A percentile compares a stretch with the other conserved stretches of the same genome.
These are phyloP conservation scores for Chrysanthemum lavandulifolium DNA, from an alignment of 129 eudicot species.

Conservation along the genomic window DNA sequence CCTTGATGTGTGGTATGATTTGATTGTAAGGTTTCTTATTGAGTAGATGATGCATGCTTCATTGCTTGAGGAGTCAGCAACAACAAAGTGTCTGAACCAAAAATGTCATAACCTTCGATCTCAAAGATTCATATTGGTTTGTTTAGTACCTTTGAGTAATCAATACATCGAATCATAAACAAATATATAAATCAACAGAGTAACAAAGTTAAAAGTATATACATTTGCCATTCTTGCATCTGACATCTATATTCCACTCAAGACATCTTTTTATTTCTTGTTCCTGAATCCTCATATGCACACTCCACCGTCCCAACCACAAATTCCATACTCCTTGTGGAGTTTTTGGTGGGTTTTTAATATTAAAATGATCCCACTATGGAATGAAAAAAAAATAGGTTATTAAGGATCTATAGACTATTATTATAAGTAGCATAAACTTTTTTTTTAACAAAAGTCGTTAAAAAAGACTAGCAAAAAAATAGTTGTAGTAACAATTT, in stretches of 20 bases:
- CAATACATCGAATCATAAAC: too few species aligned
- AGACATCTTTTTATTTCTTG: slow-evolving; percentile 25
- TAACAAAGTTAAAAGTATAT: background rate
- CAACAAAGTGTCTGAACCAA: background rate
- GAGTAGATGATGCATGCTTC: background rate
- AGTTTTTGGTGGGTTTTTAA: slow-evolving; percentile 43
- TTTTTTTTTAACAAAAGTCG: too few species aligned
- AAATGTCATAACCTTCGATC: background rate
- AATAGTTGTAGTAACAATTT: too few species aligned
- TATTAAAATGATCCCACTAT: slow-evolving; percentile 23
- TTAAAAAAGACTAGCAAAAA: too few species aligned
- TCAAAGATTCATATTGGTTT: too few species aligned
- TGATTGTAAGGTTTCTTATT: background rate
- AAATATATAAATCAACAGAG: too few species aligned
- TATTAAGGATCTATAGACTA: background rate
- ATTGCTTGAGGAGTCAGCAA: background rate
- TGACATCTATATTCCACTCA: slow-evolving; percentile 32
- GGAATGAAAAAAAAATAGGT: background rate
- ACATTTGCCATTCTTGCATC: slow-evolving; percentile 6
- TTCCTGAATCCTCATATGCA: slow-evolving; percentile 31
- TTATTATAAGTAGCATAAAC: too few species aligned
- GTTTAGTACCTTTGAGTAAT: too few species aligned
- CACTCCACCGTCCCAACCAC: slow-evolving; percentile 43
- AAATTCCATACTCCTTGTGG: slow-evolving; percentile 49
- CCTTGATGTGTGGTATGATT: background rate